A percentile compares a stretch with the other conserved stretches of the same genome.
phyloP scores from a whole-genome alignment of 2,329 filamentous ascomycete genomes.

The Teratosphaeria pseudoeucalypti region DNA sequence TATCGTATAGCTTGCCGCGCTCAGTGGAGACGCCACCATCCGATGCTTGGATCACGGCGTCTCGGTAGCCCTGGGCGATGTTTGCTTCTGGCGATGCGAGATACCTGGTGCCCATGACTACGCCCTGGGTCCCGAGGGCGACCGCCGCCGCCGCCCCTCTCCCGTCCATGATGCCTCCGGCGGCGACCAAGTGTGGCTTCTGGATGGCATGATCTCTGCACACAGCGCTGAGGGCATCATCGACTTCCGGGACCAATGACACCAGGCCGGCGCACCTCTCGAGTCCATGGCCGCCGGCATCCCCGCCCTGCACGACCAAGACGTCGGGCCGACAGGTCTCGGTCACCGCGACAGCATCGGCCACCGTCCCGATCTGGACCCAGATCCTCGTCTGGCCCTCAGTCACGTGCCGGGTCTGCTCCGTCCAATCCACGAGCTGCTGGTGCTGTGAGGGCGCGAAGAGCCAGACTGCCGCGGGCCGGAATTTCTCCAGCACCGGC shows the following conservation, averaged over 20 bases:
- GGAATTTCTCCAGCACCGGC: constrained; percentile 42
- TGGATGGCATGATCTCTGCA: constrained; percentile 4
- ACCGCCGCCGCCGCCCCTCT: constrained; percentile 46
- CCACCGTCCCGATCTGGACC: constrained; percentile 52
- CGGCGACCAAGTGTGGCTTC: constrained; percentile 46
- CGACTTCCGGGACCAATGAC: constrained; percentile 48
- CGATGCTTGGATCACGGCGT: constrained; percentile 34
- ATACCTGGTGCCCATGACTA: constrained; percentile 54
- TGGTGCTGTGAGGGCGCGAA: constrained; percentile 45
- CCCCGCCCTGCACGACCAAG: constrained; percentile 51
- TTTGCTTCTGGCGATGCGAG: constrained; percentile 40
- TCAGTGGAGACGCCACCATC: constrained; percentile 44
- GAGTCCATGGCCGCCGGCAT: constrained; percentile 56
- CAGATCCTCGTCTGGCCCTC: constrained; percentile 38
- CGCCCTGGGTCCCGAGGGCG: constrained; percentile 42
- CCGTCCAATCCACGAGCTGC: constrained; percentile 27
- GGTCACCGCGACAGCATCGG: constrained; percentile 42
- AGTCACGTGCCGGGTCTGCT: constrained; percentile 21
- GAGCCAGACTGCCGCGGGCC: constrained; percentile 55
- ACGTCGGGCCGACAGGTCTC: constrained; percentile 42
- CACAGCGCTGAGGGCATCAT: constrained; percentile 30
- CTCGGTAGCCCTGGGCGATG: constrained; percentile 35
- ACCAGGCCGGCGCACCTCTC: constrained; percentile 45
- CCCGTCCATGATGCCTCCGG: constrained; percentile 44
- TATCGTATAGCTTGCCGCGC: constrained; percentile 43